Base-by-base conservation (phyloP, 306 rosid genomes). In the Cucurbita ficifolia region DNA sequence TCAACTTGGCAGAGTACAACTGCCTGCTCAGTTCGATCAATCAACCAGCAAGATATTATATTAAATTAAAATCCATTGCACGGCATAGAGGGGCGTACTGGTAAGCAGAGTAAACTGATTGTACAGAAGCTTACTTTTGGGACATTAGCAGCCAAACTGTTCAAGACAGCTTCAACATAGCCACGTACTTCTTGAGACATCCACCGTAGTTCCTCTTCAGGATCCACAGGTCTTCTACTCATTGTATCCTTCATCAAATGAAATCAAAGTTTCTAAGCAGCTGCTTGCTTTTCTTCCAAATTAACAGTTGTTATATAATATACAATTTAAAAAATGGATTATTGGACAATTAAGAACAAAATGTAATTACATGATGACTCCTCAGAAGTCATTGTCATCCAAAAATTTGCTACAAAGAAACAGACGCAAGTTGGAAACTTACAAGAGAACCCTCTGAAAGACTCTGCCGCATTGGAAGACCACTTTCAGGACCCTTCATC, bases 111-210 rank as follows among this genome's bases (percentile, higher is more conserved):
- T 36, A 40, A 49, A 29, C 5, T n/a, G n/a, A 69, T 72, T 17
- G 54, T 11, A 14, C 48, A 43, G 51, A 43, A 82, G 76, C 83
- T 75, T 75, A 88, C 98, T 75, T 93, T 93, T 21, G 98, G 98
- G 33, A 93, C 97, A 82, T 90, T 93, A 42, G 98, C 98, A 78
- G 92, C 98, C 85, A 93, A 90, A 88, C 98, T 93, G 87, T 90
- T 93, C 82, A 93, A 85, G 67, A 93, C 98, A 72, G 98, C 98
- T 86, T 93, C 97, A 71, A 90, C 97, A 79, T 93, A 93, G 64
- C 98, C 98, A 45, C 98, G 96, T 29, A 93, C 98, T 90, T 93
- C 98, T 80, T 93, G 97, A 65, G 98, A 87, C 97, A 93, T 93
- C 98, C 98, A 90, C 74, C 97, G 82, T 39, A 93, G 98, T 81